These are phyloP conservation scores for Ophiosphaerella narmari DNA, from an alignment of 2,329 filamentous ascomycete species.

Conservation along the genomic window DNA sequence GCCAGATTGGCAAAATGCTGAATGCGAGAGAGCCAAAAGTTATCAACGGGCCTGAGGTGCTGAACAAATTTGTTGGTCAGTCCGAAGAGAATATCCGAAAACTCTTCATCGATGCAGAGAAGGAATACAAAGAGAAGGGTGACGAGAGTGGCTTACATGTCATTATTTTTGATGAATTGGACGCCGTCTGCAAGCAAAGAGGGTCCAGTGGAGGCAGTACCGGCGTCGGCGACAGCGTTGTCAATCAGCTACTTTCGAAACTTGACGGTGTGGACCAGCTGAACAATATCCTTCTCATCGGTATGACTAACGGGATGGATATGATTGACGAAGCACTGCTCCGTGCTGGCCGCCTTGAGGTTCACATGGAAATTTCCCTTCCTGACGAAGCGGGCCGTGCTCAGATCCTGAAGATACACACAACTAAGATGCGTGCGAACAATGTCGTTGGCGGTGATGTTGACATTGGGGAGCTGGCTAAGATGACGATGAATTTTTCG, in stretches of 20 bases:
- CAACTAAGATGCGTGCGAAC: constrained; percentile 77
- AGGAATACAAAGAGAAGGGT: constrained; percentile 96
- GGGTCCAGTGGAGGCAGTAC: constrained; percentile 92
- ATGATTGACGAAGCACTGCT: constrained; percentile 98
- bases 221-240: constrained; percentile 94
- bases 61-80: constrained; percentile 97
- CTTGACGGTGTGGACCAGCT: constrained; percentile 91
- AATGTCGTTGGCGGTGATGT: constrained; percentile 75
- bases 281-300: constrained; percentile 97
- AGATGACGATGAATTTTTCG: constrained; percentile 91
- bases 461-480: constrained; percentile 77
- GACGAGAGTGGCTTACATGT: constrained; percentile 95
- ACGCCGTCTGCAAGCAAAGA: constrained; percentile 98
- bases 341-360: constrained; percentile 89
- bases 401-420: constrained; percentile 92
- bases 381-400: constrained; percentile 85
- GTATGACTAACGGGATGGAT: constrained; percentile 99
- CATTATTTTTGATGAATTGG: constrained; percentile 98
- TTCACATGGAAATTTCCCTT: constrained; percentile 94
- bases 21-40: constrained; percentile 94
- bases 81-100: constrained; percentile 98
- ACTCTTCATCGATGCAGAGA: constrained; percentile 93
- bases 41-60: constrained; percentile 95
- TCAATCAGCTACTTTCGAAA: constrained; percentile 94
- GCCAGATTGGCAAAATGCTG: constrained; percentile 96